Conservation (phyloP, 2,329 filamentous ascomycete genomes). For the Pseudocercospora eumusae region DNA sequence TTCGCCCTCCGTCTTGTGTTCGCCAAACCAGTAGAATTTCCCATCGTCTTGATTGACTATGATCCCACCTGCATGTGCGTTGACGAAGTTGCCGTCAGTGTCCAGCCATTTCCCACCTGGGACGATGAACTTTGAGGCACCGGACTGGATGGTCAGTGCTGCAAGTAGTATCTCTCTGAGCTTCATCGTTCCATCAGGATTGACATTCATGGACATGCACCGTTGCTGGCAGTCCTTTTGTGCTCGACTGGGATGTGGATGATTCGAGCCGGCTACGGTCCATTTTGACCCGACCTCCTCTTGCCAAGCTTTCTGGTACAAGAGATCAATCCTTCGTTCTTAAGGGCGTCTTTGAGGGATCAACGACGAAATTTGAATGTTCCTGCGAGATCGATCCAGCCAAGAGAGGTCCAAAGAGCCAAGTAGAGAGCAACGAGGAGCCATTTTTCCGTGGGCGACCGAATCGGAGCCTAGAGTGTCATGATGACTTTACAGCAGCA, state of each 20-base stretch:
- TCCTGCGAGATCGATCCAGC: neutral
- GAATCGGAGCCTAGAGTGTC: neutral
- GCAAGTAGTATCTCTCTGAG: neutral
- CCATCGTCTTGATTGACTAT: conserved; percentile 55
- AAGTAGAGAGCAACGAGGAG: neutral
- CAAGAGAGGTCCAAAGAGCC: neutral
- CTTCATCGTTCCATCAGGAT: neutral
- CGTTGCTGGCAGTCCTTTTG: neutral
- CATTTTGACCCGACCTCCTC: conserved; percentile 5
- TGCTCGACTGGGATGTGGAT: neutral
- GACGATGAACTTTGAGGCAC: conserved; percentile 58
- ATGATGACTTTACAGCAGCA: neutral
- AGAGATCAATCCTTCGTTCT: neutral
- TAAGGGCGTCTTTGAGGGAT: neutral
- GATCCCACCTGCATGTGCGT: conserved; percentile 62
- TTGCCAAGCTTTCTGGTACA: neutral
- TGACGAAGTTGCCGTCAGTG: conserved; percentile 61
- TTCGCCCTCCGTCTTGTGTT: conserved; percentile 61
- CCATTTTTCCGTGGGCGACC: neutral
- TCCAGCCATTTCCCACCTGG: conserved; percentile 63
- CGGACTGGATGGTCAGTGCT: neutral
- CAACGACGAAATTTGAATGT: neutral
- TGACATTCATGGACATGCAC: neutral
- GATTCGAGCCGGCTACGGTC: neutral
- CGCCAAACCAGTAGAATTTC: conserved; percentile 63